Conservation (phyloP, 352 stramenopile species). For the Aphanomyces stellatus region DNA sequence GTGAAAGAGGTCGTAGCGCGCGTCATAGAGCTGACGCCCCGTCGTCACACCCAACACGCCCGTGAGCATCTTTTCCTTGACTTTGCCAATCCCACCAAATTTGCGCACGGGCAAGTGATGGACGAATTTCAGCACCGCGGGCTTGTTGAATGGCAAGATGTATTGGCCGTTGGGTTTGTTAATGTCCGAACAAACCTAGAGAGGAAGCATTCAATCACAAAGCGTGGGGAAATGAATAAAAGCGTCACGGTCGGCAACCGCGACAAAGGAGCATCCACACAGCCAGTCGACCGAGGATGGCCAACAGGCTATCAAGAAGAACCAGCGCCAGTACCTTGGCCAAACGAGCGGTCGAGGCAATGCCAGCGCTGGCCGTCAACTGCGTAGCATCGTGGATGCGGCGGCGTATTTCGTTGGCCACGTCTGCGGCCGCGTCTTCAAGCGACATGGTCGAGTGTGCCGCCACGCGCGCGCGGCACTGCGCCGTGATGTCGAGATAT, state of each 20-base stretch:
- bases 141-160: constrained; percentile 70
- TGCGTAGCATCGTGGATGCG: constrained; percentile 80
- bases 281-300: no score
- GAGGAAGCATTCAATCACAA: neutral
- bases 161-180: constrained; percentile 97
- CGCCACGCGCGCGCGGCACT: neutral
- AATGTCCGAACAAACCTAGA: constrained; percentile 88
- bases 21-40: constrained; percentile 60
- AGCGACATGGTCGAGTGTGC: neutral
- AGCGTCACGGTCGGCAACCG: no score
- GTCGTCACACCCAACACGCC: constrained; percentile 75
- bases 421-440: constrained; percentile 35
- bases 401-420: constrained; percentile 78
- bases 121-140: constrained; percentile 84
- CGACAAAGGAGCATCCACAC: no score
- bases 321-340: constrained; percentile 92
- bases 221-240: neutral
- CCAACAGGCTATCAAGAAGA: no score
- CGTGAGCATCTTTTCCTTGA: constrained; percentile 87
- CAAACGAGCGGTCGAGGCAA: constrained; percentile 87
- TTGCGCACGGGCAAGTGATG: constrained; percentile 83
- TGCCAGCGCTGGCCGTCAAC: constrained; percentile 90
- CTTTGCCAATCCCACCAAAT: constrained; percentile 90
- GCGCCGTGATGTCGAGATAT: constrained; percentile 88
- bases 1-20: constrained; percentile 49